Base-by-base conservation (phyloP, 2,329 filamentous ascomycete species). In the Aotearoamyces nothofagi region DNA sequence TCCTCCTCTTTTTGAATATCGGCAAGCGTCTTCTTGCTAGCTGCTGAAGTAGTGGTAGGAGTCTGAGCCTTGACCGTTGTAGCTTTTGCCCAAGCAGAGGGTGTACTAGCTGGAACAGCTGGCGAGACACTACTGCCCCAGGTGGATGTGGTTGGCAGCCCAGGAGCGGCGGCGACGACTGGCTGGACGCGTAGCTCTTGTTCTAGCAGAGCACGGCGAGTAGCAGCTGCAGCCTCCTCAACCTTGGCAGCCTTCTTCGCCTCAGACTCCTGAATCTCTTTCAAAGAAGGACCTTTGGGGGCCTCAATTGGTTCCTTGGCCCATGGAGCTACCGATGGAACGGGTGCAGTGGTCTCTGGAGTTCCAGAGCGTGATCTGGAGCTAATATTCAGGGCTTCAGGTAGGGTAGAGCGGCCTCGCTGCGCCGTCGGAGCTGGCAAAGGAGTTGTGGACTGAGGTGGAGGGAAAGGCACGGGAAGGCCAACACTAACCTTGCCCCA, bases 1-100 rank as follows among this genome's bases (percentile, higher is more conserved):
- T 96, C 90, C 48, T 98, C 90, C 56, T 98, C 90, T 38, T 86
- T 86, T 52, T 96, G 90, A 34, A 98, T 96, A 41, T 96, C 87
- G 14, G 84, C 82, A 24, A 96, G 63, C 0, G 84, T 93, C 67
- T 94, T 94, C 62, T 92, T 90, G 56, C 47, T 50, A 16, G 54
- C 50, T 22, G 53, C 50, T 23, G 41, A 29, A n/a, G 33, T 42
- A 26, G 36, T 39, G 8, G 53, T 40, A 15, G 48, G 39, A 9
- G 50, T 34, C 27, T 47, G 51, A 20, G 50, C 41, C 42, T 62
- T 65, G 29, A 40, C 24, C 24, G 54, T 48, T 14, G 47, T 42
- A 20, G 61, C 49, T 44, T 69, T 76, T 22, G 54, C 53, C 63
- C 63, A 67, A 7, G 56, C 39, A 14, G 48, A 51, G 9, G 56